Conservation (phyloP, 495 filamentous ascomycete species). For the Trichocladium uniseriatum region DNA sequence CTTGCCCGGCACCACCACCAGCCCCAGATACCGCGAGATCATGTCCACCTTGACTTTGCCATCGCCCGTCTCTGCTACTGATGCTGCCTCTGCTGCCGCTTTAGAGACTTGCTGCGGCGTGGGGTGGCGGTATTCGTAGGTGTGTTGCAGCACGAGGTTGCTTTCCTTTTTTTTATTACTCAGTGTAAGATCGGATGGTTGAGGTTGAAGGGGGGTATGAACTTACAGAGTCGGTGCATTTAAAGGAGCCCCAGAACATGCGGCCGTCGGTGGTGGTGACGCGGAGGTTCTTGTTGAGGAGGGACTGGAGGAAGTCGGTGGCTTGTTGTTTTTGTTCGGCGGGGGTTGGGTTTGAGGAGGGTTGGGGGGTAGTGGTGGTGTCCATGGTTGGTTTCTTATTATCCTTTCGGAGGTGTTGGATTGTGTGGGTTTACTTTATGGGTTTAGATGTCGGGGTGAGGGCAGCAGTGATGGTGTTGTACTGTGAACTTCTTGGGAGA, state of each 20-base stretch:
- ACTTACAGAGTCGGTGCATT: constrained; percentile 84
- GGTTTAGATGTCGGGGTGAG: background rate
- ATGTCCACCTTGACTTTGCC: constrained; percentile 53
- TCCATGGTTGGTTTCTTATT: constrained; percentile 4
- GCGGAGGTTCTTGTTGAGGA: constrained; percentile 62
- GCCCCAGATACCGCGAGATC: constrained; percentile 75
- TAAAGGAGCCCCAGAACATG: constrained; percentile 83
- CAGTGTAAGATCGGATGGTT: background rate
- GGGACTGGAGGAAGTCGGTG: constrained; percentile 36
- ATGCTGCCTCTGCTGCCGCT: constrained; percentile 12
- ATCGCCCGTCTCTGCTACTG: constrained; percentile 10
- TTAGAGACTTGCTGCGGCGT: constrained; percentile 31
- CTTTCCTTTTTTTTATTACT: constrained; percentile 33
- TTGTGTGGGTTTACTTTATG: background rate
- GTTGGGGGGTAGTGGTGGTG: background rate
- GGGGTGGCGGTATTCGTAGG: constrained; percentile 79
- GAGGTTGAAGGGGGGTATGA: background rate
- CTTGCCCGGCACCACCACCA: constrained; percentile 83
- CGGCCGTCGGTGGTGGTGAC: constrained; percentile 75
- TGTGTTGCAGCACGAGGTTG: constrained; percentile 77
- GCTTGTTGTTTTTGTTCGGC: constrained; percentile 17
- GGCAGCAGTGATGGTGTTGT: too few species aligned
- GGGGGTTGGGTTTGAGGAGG: background rate
- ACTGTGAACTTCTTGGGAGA: too few species aligned
- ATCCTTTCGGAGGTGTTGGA: too few species aligned